phyloP scores from a whole-genome alignment of 805 yeast species.

The Nadsonia fulvescens region DNA sequence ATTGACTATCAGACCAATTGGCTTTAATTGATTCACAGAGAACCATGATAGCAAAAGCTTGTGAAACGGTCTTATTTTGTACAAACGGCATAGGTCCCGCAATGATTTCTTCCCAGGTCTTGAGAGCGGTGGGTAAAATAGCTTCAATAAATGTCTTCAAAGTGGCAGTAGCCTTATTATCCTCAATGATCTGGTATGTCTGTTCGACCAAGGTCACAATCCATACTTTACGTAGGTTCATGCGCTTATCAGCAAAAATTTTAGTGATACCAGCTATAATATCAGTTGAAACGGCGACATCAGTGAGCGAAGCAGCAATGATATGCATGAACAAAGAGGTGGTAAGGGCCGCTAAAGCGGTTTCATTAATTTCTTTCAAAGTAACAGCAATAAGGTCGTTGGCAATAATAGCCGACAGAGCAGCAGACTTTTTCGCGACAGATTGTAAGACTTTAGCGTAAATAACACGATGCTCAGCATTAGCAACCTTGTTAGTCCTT shows the following conservation, averaged over 20 bases:
- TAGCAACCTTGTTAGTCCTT: slow-evolving; percentile 42
- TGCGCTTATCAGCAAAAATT: slow-evolving; percentile 53
- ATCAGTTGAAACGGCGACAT: slow-evolving; percentile 9
- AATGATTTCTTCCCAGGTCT: slow-evolving; percentile 27
- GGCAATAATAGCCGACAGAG: slow-evolving; percentile 23
- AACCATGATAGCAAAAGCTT: slow-evolving; percentile 40
- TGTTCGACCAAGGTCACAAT: slow-evolving; percentile 28
- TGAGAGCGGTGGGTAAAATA: slow-evolving; percentile 14
- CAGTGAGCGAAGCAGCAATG: slow-evolving; percentile 15
- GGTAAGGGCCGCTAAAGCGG: slow-evolving; percentile 32
- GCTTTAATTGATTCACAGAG: too few species aligned
- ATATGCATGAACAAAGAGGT: slow-evolving; percentile 31
- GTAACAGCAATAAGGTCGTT: slow-evolving; percentile 32
- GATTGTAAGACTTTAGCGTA: slow-evolving; percentile 28
- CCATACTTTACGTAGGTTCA: slow-evolving; percentile 53
- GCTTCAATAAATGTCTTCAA: slow-evolving; percentile 10
- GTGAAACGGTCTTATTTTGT: slow-evolving; percentile 31
- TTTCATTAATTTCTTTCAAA: slow-evolving; percentile 62
- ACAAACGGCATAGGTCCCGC: slow-evolving; percentile 36
- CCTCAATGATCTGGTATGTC: slow-evolving; percentile 12
- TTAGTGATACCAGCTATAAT: slow-evolving; percentile 21
- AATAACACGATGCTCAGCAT: slow-evolving; percentile 46
- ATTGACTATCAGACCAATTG: too few species aligned
- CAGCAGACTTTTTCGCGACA: slow-evolving; percentile 15
- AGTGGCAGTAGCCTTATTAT: slow-evolving; percentile 3